Conservation (phyloP, 176 grass and related monocot genomes). For the Triticum monococcum region DNA sequence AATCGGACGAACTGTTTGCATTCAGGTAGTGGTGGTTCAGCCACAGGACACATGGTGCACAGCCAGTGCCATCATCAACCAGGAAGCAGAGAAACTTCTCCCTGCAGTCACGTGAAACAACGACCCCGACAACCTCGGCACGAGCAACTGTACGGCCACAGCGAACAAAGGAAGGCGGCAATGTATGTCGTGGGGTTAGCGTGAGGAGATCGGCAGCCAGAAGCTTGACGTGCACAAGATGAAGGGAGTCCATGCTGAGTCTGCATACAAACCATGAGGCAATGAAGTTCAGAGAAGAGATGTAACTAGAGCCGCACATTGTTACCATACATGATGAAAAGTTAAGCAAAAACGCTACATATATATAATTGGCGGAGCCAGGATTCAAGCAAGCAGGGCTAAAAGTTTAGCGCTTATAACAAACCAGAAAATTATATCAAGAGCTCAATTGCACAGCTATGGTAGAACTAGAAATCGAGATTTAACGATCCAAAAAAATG, state of each 20-base stretch:
- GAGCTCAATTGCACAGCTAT: too few species aligned
- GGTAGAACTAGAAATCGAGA: too few species aligned
- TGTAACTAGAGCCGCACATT: not conserved
- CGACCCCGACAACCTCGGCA: conserved; percentile 51
- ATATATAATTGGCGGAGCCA: too few species aligned
- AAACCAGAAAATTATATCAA: too few species aligned
- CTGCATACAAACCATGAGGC: not conserved
- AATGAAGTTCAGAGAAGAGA: not conserved
- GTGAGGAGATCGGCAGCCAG: conserved; percentile 62
- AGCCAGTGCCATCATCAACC: conserved; percentile 75
- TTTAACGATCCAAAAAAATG: too few species aligned
- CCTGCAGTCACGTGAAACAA: conserved; percentile 52
- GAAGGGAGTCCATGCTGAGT: conserved; percentile 37
- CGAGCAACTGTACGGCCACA: conserved; percentile 36
- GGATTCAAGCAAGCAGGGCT: too few species aligned
- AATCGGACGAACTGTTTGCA: conserved; percentile 2
- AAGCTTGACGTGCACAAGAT: conserved; percentile 56
- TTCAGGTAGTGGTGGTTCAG: conserved; percentile 44
- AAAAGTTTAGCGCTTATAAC: too few species aligned
- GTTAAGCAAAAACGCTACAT: not conserved
- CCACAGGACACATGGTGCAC: conserved; percentile 75
- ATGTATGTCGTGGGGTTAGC: conserved; percentile 28
- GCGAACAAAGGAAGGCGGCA: conserved; percentile 38
- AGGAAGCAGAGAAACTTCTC: conserved; percentile 65
- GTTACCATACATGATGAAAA: not conserved